A percentile compares a stretch with the other conserved stretches of the same genome.
Conservation (phyloP, 2,329 filamentous ascomycete genomes). For the Aspergillus oerlinghausenensis region DNA sequence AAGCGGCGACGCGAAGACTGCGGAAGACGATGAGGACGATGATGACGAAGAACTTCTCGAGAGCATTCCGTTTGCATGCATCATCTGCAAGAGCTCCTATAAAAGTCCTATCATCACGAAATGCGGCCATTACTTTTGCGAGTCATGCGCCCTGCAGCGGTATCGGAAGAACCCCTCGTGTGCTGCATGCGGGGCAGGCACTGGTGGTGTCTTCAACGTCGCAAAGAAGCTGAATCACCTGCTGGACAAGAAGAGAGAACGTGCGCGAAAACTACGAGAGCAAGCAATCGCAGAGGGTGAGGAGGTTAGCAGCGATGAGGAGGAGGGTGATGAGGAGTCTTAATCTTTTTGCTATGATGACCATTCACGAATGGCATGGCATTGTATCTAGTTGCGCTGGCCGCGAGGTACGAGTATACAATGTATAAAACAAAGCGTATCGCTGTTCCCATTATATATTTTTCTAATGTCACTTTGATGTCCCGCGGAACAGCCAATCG, state of each 20-base stretch:
- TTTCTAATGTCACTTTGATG: background rate
- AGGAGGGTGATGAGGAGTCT: conserved; percentile 24
- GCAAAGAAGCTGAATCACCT: conserved; percentile 79
- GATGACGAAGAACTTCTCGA: conserved; percentile 70
- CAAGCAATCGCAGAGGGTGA: conserved; percentile 51
- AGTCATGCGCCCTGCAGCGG: conserved; percentile 77
- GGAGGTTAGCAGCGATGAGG: conserved; percentile 47
- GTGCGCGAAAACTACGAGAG: conserved; percentile 50
- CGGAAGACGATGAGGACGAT: conserved; percentile 48
- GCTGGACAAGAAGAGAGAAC: conserved; percentile 64
- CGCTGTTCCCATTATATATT: background rate
- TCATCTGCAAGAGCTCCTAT: conserved; percentile 78
- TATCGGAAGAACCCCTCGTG: conserved; percentile 86
- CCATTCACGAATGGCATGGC: background rate
- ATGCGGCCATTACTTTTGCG: conserved; percentile 95
- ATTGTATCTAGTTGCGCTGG: background rate
- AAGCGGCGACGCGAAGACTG: conserved; percentile 41
- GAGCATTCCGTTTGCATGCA: conserved; percentile 83
- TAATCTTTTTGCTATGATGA: background rate
- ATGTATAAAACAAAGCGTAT: background rate
- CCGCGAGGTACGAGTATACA: background rate
- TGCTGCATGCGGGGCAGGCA: conserved; percentile 78
- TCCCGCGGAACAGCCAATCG: too few relatives aligned
- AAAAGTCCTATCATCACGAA: conserved; percentile 77
- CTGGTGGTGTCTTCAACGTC: conserved; percentile 82